A percentile compares a stretch with the other conserved stretches of the same genome.
Evolutionary conservation across 1,139 yeast genomes (phyloP).

Genomic region (Lodderomyces margitis): DNA sequence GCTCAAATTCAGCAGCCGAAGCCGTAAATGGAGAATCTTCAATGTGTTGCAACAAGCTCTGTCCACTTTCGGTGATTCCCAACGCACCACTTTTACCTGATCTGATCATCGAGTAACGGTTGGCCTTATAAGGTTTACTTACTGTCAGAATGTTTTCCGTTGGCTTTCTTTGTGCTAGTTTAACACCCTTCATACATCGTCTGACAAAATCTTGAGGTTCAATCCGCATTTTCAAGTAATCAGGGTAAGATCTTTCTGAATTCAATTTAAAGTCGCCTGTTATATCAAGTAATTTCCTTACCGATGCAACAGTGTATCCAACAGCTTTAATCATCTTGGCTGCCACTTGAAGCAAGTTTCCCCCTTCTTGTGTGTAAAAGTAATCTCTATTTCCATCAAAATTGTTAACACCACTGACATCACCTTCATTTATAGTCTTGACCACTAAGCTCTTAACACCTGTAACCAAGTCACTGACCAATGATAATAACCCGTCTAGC

Average conservation of each 20-base stretch:
- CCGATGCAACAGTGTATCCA: constrained; percentile 46
- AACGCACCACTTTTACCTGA: constrained; percentile 55
- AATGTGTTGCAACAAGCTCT: constrained; percentile 47
- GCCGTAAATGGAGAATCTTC: constrained; percentile 46
- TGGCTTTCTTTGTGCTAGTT: constrained; percentile 16
- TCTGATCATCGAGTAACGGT: constrained; percentile 61
- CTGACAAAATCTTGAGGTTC: constrained; percentile 63
- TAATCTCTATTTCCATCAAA: constrained; percentile 30
- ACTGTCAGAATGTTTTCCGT: constrained; percentile 4
- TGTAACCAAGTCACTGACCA: constrained; percentile 65
- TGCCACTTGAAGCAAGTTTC: constrained; percentile 58
- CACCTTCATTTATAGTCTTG: constrained; percentile 45
- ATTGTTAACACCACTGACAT: constrained; percentile 21
- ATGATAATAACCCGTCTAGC: constrained; percentile 53
- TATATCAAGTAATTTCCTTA: constrained; percentile 41
- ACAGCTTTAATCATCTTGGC: constrained; percentile 64
- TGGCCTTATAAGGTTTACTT: constrained; percentile 19
- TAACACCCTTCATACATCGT: constrained; percentile 52
- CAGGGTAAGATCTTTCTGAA: constrained; percentile 67
- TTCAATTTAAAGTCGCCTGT: constrained; percentile 76
- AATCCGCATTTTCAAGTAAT: constrained; percentile 57
- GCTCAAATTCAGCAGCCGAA: constrained; percentile 37
- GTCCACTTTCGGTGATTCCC: constrained; percentile 58
- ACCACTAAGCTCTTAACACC: constrained; percentile 63
- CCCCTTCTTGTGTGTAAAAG: constrained; percentile 65